These are phyloP conservation scores for Mycena vitilis DNA, from an alignment of 768 basidiomycete species.

Conservation along the genomic window DNA sequence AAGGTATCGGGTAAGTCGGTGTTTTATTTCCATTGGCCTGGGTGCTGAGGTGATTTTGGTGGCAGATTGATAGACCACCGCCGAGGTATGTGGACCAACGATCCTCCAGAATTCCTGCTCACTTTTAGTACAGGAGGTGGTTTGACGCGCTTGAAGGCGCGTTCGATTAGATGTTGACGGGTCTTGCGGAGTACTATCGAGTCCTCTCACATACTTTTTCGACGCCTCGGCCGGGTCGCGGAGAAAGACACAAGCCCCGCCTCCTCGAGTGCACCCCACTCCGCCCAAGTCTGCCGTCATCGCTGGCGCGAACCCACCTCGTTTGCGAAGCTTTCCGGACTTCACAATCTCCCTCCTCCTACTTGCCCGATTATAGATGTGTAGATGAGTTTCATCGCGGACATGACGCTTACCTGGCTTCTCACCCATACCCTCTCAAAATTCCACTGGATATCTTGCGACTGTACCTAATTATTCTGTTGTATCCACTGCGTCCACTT, in stretches of 20 bases:
- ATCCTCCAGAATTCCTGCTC: background rate
- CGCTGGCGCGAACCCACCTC: too few species aligned
- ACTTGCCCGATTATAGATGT: too few species aligned
- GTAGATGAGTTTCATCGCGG: background rate
- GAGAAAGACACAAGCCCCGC: too few species aligned
- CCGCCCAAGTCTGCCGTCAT: too few species aligned
- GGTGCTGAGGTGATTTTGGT: background rate
- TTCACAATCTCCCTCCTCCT: too few species aligned
- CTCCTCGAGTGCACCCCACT: too few species aligned
- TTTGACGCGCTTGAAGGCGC: constrained; percentile 35
- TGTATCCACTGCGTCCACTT: constrained; percentile 29
- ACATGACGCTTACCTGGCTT: background rate
- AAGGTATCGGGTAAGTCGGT: constrained; percentile 45
- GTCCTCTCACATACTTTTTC: too few species aligned
- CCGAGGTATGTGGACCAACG: constrained; percentile 6
- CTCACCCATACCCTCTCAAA: background rate
- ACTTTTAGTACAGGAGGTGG: constrained; percentile 17
- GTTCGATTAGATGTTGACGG: constrained; percentile 23
- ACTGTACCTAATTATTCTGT: constrained; percentile 19
- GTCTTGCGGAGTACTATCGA: too few species aligned
- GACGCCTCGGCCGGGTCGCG: too few species aligned
- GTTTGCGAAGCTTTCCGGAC: too few species aligned
- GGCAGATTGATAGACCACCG: constrained; percentile 32
- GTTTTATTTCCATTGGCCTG: background rate
- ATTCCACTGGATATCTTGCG: background rate